Percentiles rank a stretch among this genome's conserved stretches.
Evolutionary conservation across 116 monocot genomes (phyloP).

Genomic region (Dioscorea cayenensis): DNA sequence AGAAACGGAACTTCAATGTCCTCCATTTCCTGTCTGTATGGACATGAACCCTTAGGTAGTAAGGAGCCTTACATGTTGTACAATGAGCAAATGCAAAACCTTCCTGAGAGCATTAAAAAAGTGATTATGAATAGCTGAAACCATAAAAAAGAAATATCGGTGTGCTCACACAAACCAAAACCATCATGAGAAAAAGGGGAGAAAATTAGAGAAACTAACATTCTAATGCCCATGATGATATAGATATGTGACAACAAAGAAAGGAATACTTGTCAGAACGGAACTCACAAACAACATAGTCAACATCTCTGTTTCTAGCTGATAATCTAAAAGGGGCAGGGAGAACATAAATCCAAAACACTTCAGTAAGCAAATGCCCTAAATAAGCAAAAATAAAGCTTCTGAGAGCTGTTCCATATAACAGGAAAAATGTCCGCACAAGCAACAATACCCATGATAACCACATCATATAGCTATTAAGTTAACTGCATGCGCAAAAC

Average conservation of each 20-base stretch:
- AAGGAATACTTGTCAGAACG: no score
- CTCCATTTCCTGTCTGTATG: conserved; percentile 94
- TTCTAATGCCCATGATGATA: background rate
- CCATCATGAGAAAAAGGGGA: background rate
- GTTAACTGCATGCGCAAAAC: no score
- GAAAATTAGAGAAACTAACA: background rate
- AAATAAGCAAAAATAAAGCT: background rate
- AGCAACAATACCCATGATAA: no score
- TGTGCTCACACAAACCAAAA: background rate
- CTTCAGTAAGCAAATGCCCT: background rate
- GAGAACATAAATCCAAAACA: background rate
- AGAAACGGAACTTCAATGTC: conserved; percentile 92
- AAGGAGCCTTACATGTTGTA: conserved; percentile 99
- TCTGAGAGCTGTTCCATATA: no score
- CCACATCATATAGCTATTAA: no score
- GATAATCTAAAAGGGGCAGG: background rate
- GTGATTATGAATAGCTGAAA: background rate
- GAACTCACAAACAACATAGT: no score
- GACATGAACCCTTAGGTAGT: conserved; percentile 84
- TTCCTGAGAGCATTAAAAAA: conserved; percentile 55
- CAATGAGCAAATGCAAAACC: conserved; percentile 99
- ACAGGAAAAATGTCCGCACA: no score
- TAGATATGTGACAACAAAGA: no score
- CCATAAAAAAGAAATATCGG: background rate
- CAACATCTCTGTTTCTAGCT: background rate